Evolutionary conservation across 331 rosid genomes (phyloP), one percentile per base, ranked within the genome.

Genomic region (Acacia concinna): DNA sequence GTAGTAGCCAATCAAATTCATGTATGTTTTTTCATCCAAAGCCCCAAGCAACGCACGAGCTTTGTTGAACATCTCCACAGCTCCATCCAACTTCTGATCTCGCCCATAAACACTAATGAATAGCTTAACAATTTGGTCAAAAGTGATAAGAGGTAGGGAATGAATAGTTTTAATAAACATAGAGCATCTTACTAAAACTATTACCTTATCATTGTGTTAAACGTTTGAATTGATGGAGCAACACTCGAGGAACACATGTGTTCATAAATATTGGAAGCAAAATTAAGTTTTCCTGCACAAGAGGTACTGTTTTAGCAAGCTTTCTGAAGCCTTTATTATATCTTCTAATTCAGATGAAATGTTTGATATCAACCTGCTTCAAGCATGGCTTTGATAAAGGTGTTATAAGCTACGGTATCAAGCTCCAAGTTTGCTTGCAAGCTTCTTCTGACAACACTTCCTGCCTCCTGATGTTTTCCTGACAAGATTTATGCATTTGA

Each of bases 341-440:
- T 52, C 41, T 75, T 59, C 54, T 63, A 57, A 47, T 74, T 60
- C 56, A 70, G 41, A 63, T 49, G 71, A 73, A 81, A 60, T 65
- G 49, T 32, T 82, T 56, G 52, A 67, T 35, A 78, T 38, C 30
- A 73, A 94, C 98, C 98, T 88, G 97, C 90, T 85, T 75, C 88
- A 76, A 92, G 93, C 98, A 91, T 91, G 78, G 98, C 93, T 81
- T 94, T 94, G 84, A 94, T 92, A 68, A 94, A 94, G 78, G 97
- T 89, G 81, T 92, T 94, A 87, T 88, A 92, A 51, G 98, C 98
- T 81, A 94, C 98, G 9, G 95, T 88, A 81, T 94, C 98, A 18
- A 94, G 97, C 79, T 89, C 93, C 71, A 70, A 3, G 81, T 75
- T 82, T 54, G 77, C 82, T 79, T 88, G 84, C 64, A 94, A 90